Base-by-base conservation (phyloP, 805 yeast species). In the Groenewaldozyma tartarivorans region DNA sequence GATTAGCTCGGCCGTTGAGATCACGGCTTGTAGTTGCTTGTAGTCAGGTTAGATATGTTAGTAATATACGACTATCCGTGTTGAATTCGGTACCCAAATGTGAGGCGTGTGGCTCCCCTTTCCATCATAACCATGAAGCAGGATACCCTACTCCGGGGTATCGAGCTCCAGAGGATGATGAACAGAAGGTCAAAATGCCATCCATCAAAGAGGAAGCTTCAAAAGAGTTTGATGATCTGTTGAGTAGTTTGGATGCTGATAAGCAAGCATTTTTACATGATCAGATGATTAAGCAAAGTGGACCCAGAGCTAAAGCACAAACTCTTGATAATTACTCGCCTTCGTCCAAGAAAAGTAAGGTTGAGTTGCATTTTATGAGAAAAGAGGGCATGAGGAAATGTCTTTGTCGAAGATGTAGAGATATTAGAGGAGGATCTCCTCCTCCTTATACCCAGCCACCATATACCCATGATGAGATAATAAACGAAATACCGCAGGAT, bases 401-500 rank as follows among this genome's bases (percentile, higher is more conserved):
- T n/a, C 35, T 52, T 13, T 57, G 61, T 41, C 35, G 39, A 20
- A 45, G 52, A 21, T 57, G 62, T 43, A 38, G 40, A 4, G 46
- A 47, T 20, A 40, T 45, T 9, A 20, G 33, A 13, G 40, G 38
- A 6, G 45, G 45, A 5, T 31, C 44, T 13, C 34, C 35, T 5
- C 38, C 41, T 3, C 4, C 36, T 2, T 16, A 26, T 13, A 9
- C 29, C 7, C 48, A 49, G 18, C 39, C 51, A 5, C 26, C 15
- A 15, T 18, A 18, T 54, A 9, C 52, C 49, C 3, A 40, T 35
- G 11, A 50, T 56, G 18, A 48, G 54, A 47, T 46, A 44, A 4
- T 43, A 2, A 39, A 41, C 11, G 43, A 47, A 2, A 62, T 73
- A n/a, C 18, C 85, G 78, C 2, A 50, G 3, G 49, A 58, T 24